phyloP scores from a whole-genome alignment of 768 basidiomycete species.

The Calvatia gigantea region DNA sequence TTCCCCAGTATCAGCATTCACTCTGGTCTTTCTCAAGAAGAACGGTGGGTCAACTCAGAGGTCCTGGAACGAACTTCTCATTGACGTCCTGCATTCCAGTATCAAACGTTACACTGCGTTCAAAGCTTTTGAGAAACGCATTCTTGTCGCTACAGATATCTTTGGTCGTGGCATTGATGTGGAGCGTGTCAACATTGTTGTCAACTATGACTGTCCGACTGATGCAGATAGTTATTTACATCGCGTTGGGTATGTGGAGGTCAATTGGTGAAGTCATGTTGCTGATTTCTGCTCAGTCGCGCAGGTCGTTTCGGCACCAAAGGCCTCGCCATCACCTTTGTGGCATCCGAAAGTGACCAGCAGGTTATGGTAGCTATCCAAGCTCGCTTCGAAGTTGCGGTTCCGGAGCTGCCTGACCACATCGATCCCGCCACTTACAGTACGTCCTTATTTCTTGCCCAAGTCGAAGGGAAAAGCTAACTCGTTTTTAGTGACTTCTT shows the following conservation, averaged over 20 bases:
- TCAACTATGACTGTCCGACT: slow-evolving; percentile 97
- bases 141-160: slow-evolving; percentile 97
- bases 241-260: slow-evolving; percentile 76
- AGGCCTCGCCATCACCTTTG: slow-evolving; percentile 97
- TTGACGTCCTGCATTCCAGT: slow-evolving; percentile 35
- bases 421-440: slow-evolving; percentile 96
- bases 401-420: slow-evolving; percentile 90
- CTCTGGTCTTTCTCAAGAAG: slow-evolving; percentile 91
- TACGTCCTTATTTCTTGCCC: slow-evolving; percentile 40
- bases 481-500: slow-evolving; percentile 44
- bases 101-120: slow-evolving; percentile 96
- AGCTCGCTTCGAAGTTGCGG: slow-evolving; percentile 94
- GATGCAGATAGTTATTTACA: slow-evolving; percentile 99
- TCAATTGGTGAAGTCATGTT: neutral
- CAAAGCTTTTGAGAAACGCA: slow-evolving; percentile 99
- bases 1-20: slow-evolving; percentile 99
- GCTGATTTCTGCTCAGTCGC: slow-evolving; percentile 49
- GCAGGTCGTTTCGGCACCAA: slow-evolving; percentile 99
- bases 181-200: slow-evolving; percentile 98
- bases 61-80: neutral
- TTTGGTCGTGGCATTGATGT: slow-evolving; percentile 99
- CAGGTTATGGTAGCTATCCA: slow-evolving; percentile 96
- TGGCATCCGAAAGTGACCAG: slow-evolving; percentile 87
- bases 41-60: slow-evolving; percentile 64
- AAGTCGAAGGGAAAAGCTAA: slow-evolving; percentile 10